phyloP scores from a whole-genome alignment of 192 early-diverging fungal genomes.

The Dispira parvispora region DNA sequence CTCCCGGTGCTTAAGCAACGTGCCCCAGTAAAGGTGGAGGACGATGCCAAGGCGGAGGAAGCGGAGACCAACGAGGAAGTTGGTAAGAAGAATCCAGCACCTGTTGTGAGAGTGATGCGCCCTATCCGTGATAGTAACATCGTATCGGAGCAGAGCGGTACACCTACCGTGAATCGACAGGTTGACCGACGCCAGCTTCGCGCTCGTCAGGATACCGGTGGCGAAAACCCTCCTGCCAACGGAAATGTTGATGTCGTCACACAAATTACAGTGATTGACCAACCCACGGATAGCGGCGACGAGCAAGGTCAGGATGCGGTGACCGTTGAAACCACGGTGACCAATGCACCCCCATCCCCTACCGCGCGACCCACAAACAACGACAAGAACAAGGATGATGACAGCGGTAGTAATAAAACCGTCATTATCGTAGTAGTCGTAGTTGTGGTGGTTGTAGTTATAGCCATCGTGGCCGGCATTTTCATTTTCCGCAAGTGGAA shows the following conservation, averaged over 20 bases:
- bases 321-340: background rate
- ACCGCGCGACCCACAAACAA: background rate
- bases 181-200: no score
- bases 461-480: background rate
- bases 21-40: no score
- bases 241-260: constrained; percentile 1
- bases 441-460: background rate
- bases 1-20: no score
- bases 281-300: background rate
- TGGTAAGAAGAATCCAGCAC: no score
- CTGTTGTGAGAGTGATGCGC: no score
- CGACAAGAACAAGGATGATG: background rate
- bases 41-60: no score
- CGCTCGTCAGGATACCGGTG: background rate
- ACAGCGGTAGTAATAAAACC: background rate
- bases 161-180: no score
- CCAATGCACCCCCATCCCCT: background rate
- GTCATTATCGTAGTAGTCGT: background rate
- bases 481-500: constrained; percentile 3
- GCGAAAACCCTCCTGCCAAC: background rate
- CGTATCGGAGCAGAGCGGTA: no score
- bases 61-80: no score
- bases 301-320: background rate
- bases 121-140: no score
- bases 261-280: background rate